Percentiles rank a stretch among this genome's conserved stretches.
These are phyloP conservation scores for Lactarius sanguifluus DNA, from an alignment of 768 basidiomycete genomes.

Conservation along the genomic window DNA sequence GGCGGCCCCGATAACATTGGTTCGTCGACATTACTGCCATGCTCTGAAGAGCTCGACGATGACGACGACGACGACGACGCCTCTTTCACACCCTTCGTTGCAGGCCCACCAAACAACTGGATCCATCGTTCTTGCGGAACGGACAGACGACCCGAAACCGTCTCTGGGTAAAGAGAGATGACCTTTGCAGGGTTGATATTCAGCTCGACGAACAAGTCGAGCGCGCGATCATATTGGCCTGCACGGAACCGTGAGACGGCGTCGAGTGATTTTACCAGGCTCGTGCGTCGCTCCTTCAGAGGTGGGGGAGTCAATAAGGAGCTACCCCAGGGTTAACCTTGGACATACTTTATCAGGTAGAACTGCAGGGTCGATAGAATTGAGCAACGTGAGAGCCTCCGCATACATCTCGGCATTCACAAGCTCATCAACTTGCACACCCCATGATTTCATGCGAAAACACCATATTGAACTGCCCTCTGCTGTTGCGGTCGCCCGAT, in stretches of 20 bases:
- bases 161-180: slow-evolving; percentile 81
- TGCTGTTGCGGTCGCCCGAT: slow-evolving; percentile 57
- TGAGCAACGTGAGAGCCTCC: slow-evolving; percentile 79
- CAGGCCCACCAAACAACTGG: slow-evolving; percentile 77
- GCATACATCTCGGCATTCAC: slow-evolving; percentile 64
- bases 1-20: slow-evolving; percentile 4
- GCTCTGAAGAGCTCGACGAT: slow-evolving; percentile 19
- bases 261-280: slow-evolving; percentile 65
- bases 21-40: slow-evolving; percentile 19
- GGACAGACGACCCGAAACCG: slow-evolving; percentile 74
- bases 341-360: slow-evolving; percentile 61
- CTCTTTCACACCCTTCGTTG: slow-evolving; percentile 33
- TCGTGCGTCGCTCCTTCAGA: slow-evolving; percentile 52
- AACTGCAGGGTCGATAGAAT: slow-evolving; percentile 57
- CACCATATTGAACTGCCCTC: slow-evolving; percentile 84
- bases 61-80: slow-evolving; percentile 25
- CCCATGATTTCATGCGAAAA: slow-evolving; percentile 69
- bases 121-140: slow-evolving; percentile 75
- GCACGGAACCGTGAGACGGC: slow-evolving; percentile 76
- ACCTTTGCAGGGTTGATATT: slow-evolving; percentile 94
- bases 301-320: slow-evolving; percentile 8
- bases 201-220: slow-evolving; percentile 84
- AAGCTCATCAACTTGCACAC: slow-evolving; percentile 82
- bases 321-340: not conserved
- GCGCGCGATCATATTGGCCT: slow-evolving; percentile 70